Percentiles rank a stretch among this genome's conserved stretches.
These are phyloP conservation scores for Cryptococcus sp. DNA, from an alignment of 1,284 basidiomycete genomes.

Conservation along the genomic window DNA sequence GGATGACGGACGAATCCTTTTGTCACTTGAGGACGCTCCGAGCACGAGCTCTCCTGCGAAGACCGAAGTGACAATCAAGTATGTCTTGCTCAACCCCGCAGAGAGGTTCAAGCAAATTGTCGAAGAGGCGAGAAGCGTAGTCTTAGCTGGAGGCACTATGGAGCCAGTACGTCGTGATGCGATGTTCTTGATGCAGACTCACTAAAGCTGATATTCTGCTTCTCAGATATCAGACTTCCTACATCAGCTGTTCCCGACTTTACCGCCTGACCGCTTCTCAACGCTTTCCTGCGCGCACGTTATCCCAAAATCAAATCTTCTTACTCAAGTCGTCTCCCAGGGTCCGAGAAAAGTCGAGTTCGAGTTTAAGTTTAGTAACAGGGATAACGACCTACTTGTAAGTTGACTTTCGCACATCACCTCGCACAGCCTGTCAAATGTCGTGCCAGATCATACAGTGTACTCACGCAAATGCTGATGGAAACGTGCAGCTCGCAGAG, in stretches of 20 bases:
- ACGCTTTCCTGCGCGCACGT: slow-evolving; percentile 93
- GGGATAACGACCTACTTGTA: slow-evolving; percentile 69
- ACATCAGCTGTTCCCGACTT: slow-evolving; percentile 73
- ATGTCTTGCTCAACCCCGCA: slow-evolving; percentile 91
- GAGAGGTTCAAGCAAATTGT: slow-evolving; percentile 82
- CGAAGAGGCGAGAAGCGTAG: slow-evolving; percentile 73
- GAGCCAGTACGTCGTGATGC: slow-evolving; percentile 66
- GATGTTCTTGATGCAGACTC: background rate
- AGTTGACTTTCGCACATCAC: slow-evolving; percentile 35
- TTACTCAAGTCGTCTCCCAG: slow-evolving; percentile 71
- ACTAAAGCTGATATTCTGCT: background rate
- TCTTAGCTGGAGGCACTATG: slow-evolving; percentile 97
- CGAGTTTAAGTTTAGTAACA: slow-evolving; percentile 79
- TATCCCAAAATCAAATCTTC: slow-evolving; percentile 77
- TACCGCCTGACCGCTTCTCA: slow-evolving; percentile 65
- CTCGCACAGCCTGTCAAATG: background rate
- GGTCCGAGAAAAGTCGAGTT: slow-evolving; percentile 76
- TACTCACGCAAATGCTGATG: background rate
- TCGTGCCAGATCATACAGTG: background rate
- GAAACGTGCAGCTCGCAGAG: slow-evolving; percentile 69
- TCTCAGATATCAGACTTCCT: slow-evolving; percentile 82
- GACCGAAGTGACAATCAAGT: slow-evolving; percentile 68
- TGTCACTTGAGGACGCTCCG: slow-evolving; percentile 53
- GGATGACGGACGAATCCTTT: slow-evolving; percentile 64
- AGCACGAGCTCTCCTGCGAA: slow-evolving; percentile 1